Base-by-base conservation (phyloP, 2,329 filamentous ascomycete genomes). In the Ascochyta clinopodiicola region DNA sequence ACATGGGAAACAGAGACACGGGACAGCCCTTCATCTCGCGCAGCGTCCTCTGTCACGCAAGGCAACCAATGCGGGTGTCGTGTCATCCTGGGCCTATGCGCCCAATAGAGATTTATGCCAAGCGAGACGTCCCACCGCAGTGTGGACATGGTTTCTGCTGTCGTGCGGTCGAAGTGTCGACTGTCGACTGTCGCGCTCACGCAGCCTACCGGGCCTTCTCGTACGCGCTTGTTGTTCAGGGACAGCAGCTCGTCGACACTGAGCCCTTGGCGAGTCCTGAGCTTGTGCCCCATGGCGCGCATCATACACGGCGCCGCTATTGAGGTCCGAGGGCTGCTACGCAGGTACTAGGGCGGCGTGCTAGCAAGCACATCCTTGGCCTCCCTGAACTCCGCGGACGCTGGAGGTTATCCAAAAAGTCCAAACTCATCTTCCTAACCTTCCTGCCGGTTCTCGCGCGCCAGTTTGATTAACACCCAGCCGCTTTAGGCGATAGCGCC, bases 391-490 rank as follows among this genome's bases (percentile, higher is more conserved):
- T 13, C 10, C 22, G 22, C 22, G 22, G 29, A 12, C 5, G 12
- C 10, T 12, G 22, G 29, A 12, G 12, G 12, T 10, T 12, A 10
- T 31, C 12, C 31, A 38, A 37, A 46, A 17, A 19, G 35, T 43
- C 39, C n/a, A 31, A 46, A 17, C 46, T 53, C 56, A 44, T 61
- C 62, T 54, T 52, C 61, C 44, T 48, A 54, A 45, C 63, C 66
- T 51, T 53, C 54, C 64, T 64, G 60, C 59, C 65, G 63, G 66
- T 62, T 60, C 59, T 63, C 47, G 53, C 66, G 57, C 62, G 57
- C 63, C 61, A 62, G 45, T 49, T 55, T 63, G 54, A 63, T 62
- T 63, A 43, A 45, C 40, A 49, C 37, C 44, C 56, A 57, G 57
- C 48, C 64, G 61, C 59, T 51, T 59, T 58, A 52, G 44, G 57